Base-by-base conservation (phyloP, 139 green algal species). In the Desmodesmus armatus region DNA sequence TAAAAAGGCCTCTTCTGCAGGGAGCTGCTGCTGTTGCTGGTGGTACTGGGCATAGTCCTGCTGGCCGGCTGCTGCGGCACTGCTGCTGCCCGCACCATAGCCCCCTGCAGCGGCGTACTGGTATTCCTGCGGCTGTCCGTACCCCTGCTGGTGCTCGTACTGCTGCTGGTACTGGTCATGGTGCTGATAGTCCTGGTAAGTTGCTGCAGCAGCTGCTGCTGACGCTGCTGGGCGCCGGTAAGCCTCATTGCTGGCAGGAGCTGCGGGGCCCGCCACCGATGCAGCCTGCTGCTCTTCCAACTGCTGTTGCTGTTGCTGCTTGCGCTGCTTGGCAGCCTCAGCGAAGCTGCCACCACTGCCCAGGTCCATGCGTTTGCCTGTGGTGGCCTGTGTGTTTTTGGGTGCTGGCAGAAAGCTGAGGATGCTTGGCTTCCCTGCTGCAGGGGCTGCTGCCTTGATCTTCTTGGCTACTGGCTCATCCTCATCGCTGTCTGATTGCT, bases 381-480 rank as follows among this genome's bases (percentile, higher is more conserved):
- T 55, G 0, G 13, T 53, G 13, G 70, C 58, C 2, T 70, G 72
- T 7, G 53, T 44, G n/a, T 92, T 82, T 62, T 94, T 95, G 31
- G 93, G 93, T 6, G 90, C 55, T 1, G 93, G 93, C 66, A 96
- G 87, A 37, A 93, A 89, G 72, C 92, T 89, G 25, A 91, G 80
- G 13, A 93, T 84, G 41, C 78, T 84, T 37, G 73, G 84, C 65
- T 90, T 88, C 3, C 33, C 75, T 58, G 66, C 44, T n/a, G 39
- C 39, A 11, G 47, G 31, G 3, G 39, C 37, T 53, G 82, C 81
- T 44, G 74, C 70, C 60, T 90, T 91, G 2, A 77, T 77, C 19
- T 70, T 84, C 27, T 76, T 80, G 3, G 47, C 80, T 85, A 79
- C 83, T 41, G 31, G 55, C 19, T 91, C 88, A 6, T 91, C 86